Percentiles rank a stretch among this genome's conserved stretches.
phyloP scores from a whole-genome alignment of 139 green algal genomes.

The Astrephomene gubernaculifera region DNA sequence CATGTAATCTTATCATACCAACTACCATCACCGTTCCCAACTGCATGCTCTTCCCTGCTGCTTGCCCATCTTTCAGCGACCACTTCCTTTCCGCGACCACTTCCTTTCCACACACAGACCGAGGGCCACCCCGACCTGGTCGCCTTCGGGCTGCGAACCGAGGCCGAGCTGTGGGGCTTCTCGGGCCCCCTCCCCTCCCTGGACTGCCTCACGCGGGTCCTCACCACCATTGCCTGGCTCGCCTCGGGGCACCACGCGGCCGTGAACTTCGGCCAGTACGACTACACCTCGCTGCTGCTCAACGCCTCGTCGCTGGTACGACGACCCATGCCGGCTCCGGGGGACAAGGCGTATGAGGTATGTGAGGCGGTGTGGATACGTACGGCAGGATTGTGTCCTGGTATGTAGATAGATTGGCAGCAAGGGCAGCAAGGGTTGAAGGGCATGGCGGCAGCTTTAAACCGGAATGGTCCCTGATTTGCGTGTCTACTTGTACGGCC shows the following conservation, averaged over 20 bases:
- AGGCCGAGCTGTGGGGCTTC: conserved; percentile 41
- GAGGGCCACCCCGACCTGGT: conserved; percentile 46
- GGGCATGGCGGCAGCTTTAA: background rate
- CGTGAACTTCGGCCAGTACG: conserved; percentile 65
- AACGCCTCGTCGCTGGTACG: conserved; percentile 42
- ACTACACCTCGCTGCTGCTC: conserved; percentile 45
- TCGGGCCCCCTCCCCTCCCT: conserved; percentile 25
- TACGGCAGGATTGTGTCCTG: background rate
- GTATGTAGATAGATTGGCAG: background rate
- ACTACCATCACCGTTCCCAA: too few relatives aligned
- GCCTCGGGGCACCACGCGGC: conserved; percentile 60
- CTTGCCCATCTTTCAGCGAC: too few relatives aligned
- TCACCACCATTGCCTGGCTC: conserved; percentile 59
- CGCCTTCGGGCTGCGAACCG: background rate
- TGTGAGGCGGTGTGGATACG: background rate
- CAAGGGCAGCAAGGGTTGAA: background rate
- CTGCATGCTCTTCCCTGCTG: too few relatives aligned
- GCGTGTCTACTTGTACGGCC: background rate
- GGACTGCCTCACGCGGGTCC: conserved; percentile 41
- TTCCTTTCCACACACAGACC: background rate
- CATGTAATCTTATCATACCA: too few relatives aligned
- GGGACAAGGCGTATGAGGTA: background rate
- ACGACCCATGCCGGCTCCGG: conserved; percentile 1
- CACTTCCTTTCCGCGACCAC: too few relatives aligned
- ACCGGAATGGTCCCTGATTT: background rate